phyloP scores from a whole-genome alignment of 495 filamentous ascomycete species.

The Podospora bellae-mahoneyi region DNA sequence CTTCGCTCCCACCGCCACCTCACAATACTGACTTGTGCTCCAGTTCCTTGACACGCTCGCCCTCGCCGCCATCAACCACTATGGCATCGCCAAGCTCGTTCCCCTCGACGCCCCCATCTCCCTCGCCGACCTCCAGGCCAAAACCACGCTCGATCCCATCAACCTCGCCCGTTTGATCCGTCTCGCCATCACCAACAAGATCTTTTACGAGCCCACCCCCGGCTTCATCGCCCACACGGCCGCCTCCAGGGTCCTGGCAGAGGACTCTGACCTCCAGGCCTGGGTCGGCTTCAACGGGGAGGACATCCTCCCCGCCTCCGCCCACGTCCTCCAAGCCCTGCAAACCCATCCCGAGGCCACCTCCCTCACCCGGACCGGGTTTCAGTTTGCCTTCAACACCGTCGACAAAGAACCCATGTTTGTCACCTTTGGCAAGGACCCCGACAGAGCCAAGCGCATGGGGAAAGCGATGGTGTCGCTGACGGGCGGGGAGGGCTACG shows the following conservation, averaged over 20 bases:
- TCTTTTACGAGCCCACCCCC: conserved; percentile 53
- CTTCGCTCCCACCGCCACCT: not conserved
- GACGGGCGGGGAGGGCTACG: conserved; percentile 50
- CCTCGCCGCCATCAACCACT: conserved; percentile 41
- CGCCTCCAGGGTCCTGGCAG: conserved; percentile 43
- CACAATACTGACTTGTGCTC: not conserved
- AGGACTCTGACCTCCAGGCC: conserved; percentile 41
- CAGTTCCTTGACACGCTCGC: conserved; percentile 41
- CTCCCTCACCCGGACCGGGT: conserved; percentile 43
- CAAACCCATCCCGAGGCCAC: conserved; percentile 41
- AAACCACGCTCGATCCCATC: conserved; percentile 40
- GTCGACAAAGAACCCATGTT: conserved; percentile 50
- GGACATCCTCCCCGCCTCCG: conserved; percentile 48
- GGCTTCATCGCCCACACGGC: conserved; percentile 54
- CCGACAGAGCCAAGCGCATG: conserved; percentile 47
- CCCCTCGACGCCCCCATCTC: conserved; percentile 40
- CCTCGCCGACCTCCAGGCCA: conserved; percentile 42
- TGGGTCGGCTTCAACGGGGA: conserved; percentile 53
- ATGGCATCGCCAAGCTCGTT: conserved; percentile 39
- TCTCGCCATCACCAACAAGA: conserved; percentile 52
- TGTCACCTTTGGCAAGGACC: conserved; percentile 46
- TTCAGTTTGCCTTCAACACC: conserved; percentile 47
- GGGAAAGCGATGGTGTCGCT: conserved; percentile 51
- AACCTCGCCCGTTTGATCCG: conserved; percentile 53
- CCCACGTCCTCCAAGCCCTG: conserved; percentile 40